A percentile compares a stretch with the other conserved stretches of the same genome.
These are phyloP conservation scores for Ganoderma sp. DNA, from an alignment of 1,284 basidiomycete genomes.

Conservation along the genomic window DNA sequence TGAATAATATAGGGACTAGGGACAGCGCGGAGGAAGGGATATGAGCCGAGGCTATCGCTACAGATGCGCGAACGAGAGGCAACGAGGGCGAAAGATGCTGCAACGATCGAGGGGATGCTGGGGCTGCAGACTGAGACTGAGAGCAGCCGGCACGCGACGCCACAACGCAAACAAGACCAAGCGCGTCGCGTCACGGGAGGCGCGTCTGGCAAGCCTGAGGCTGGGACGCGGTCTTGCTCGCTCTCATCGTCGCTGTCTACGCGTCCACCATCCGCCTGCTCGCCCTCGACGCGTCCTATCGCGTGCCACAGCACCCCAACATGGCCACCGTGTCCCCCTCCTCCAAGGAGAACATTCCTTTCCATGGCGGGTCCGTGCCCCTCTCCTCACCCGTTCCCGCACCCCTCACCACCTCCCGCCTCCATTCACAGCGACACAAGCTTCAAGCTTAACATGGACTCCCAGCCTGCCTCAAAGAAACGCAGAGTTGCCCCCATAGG, in stretches of 20 bases:
- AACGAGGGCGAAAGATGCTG: neutral
- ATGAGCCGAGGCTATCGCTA: neutral
- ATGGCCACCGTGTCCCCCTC: constrained; percentile 33
- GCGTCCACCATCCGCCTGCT: constrained; percentile 6
- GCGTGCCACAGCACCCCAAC: neutral
- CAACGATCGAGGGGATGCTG: too few relatives aligned
- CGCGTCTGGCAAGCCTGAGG: neutral
- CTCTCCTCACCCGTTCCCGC: neutral
- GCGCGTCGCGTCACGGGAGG: constrained; percentile 30
- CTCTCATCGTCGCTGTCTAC: neutral
- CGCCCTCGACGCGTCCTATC: neutral
- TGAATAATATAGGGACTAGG: neutral
- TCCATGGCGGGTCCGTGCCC: constrained; percentile 33
- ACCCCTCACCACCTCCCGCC: constrained; percentile 5
- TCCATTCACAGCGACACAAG: constrained; percentile 27
- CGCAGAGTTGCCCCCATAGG: constrained; percentile 56
- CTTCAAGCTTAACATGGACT: constrained; percentile 34
- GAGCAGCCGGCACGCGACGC: constrained; percentile 2
- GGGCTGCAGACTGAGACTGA: too few relatives aligned
- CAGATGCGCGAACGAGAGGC: neutral
- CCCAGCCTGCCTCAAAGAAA: constrained; percentile 61
- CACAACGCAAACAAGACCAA: constrained; percentile 38
- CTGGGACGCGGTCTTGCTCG: constrained; percentile 19
- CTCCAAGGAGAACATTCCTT: constrained; percentile 41
- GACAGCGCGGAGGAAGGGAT: neutral